Evolutionary conservation across 257 asterid species (phyloP).

Genomic region (Perilla frutescens): DNA sequence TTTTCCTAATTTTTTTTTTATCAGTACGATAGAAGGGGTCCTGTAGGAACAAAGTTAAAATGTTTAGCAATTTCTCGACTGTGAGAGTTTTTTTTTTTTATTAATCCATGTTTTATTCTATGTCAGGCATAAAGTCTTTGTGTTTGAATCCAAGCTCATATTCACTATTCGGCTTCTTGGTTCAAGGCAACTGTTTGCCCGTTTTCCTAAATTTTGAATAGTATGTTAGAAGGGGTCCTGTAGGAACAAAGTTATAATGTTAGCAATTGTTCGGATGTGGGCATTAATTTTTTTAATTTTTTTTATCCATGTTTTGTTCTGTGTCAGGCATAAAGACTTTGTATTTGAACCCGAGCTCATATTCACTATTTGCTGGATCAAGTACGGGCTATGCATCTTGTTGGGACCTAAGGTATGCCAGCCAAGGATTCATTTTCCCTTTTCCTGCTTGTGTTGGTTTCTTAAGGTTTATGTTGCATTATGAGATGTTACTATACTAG

Average conservation of each 20-base stretch:
- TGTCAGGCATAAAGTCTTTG: no score
- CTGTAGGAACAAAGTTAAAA: no score
- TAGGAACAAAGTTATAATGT: not conserved
- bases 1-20: no score
- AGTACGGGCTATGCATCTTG: constrained; percentile 81
- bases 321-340: constrained; percentile 67
- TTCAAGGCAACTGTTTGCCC: not conserved
- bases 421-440: not conserved
- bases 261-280: constrained; percentile 10
- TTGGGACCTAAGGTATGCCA: constrained; percentile 86
- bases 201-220: not conserved
- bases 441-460: constrained; percentile 5
- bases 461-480: constrained; percentile 5
- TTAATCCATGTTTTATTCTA: no score
- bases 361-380: constrained; percentile 77
- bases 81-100: no score
- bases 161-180: not conserved
- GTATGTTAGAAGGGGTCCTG: no score
- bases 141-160: no score
- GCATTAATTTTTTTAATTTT: constrained; percentile 32
- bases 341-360: constrained; percentile 69
- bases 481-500: not conserved
- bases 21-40: no score
- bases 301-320: constrained; percentile 29
- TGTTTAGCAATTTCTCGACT: no score